Base-by-base conservation (phyloP, 2,329 filamentous ascomycete species). In the Monilinia vaccinii-corymbosi region DNA sequence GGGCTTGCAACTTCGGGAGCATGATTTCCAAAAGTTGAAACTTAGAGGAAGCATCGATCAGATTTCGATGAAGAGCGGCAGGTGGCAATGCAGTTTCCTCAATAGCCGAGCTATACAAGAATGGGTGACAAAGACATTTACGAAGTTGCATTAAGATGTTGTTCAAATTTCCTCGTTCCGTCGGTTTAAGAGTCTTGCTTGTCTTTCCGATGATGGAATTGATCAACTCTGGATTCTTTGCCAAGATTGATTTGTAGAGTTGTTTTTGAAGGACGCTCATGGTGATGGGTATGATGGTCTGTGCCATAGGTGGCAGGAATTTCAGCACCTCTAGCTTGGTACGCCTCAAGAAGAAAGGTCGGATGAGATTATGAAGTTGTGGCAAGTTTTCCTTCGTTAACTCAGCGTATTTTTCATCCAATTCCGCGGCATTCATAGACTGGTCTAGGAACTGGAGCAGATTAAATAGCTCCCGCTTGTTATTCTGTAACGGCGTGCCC, bases 81-180 rank as follows among this genome's bases (percentile, higher is more conserved):
- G 81, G 73, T 58, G 86, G 79, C 1, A 85, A 77, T 1, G 81
- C 82, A 51, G 84, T 84, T 72, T 99, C 94, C 74, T 99, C 95
- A 61, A 99, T 94, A 25, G 88, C 86, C 45, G 84, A 80, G 69
- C 86, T 97, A 77, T 97, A 99, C 53, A 97, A 85, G 71, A 97
- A 99, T 0, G 95, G 94, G 73, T 99, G 95, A 65, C 93, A 97
- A 2, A 99, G 79, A 65, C 91, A 96, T 72, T 97, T 97, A 21
- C 94, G 85, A 21, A 99, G 80, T 72, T 99, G 94, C 82, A 97
- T 91, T 47, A 99, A 75, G 44, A 99, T 96, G 68, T 99, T 99
- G 79, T 88, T 96, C 60, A 97, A 75, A 64, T 85, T 93, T 46
- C 89, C 86, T 7, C 88, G 83, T 61, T 97, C 92, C 18, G 79